Percentiles rank a stretch among this genome's conserved stretches.
These are phyloP conservation scores for Macaranga tanarius DNA, from an alignment of 441 rosid genomes.

Conservation along the genomic window DNA sequence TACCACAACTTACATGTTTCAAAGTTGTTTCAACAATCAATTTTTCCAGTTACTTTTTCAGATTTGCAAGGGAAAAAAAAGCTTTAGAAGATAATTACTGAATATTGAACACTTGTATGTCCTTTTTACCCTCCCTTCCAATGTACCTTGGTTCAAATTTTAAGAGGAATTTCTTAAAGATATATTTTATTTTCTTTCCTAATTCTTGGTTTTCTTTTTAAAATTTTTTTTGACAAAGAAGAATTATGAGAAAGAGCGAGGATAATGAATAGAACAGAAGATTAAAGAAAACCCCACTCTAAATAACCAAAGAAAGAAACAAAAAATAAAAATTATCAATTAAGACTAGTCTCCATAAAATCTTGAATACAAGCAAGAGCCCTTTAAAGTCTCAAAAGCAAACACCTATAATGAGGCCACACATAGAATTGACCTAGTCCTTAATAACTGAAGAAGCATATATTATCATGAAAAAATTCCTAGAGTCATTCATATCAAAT, in stretches of 20 bases:
- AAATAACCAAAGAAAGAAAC: not conserved
- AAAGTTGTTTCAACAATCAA: not conserved
- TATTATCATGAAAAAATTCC: not conserved
- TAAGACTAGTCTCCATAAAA: not conserved
- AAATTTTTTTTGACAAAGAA: not conserved
- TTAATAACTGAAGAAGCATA: not conserved
- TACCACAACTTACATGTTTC: not conserved
- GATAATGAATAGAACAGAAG: not conserved
- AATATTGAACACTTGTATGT: not conserved
- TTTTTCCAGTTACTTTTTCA: not conserved
- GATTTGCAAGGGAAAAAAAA: not conserved
- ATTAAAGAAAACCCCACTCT: not conserved
- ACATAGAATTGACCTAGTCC: not conserved
- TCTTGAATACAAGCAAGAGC: not conserved
- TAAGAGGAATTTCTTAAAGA: not conserved
- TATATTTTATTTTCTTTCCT: not conserved
- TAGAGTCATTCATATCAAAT: not conserved
- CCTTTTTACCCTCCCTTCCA: not conserved
- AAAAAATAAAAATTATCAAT: not conserved
- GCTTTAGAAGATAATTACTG: not conserved
- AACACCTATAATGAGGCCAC: not conserved
- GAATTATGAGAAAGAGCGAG: not conserved
- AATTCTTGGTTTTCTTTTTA: too few species aligned
- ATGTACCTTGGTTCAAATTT: not conserved
- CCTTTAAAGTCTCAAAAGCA: not conserved